Conservation (phyloP, 352 stramenopile genomes). For the Phytopythium boreale region DNA sequence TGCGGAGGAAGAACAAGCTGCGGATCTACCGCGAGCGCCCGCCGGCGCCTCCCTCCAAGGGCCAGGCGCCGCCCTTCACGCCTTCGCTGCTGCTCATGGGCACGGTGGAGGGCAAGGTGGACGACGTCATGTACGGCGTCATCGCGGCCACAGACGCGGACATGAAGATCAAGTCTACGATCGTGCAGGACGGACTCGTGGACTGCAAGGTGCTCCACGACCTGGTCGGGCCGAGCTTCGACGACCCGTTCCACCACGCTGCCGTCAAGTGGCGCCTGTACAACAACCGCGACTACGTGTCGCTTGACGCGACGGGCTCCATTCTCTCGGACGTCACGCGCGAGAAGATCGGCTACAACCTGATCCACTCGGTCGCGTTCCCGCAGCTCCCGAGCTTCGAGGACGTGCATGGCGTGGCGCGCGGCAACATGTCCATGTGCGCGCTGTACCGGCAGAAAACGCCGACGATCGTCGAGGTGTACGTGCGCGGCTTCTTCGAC, state of each 20-base stretch:
- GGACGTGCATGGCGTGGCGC: slow-evolving; percentile 17
- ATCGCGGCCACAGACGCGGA: slow-evolving; percentile 24
- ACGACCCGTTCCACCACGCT: slow-evolving; percentile 33
- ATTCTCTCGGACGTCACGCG: slow-evolving; percentile 13
- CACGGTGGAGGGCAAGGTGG: slow-evolving; percentile 23
- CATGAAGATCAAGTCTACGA: slow-evolving; percentile 29
- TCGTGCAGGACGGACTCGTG: slow-evolving; percentile 25
- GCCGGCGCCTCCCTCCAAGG: slow-evolving; percentile 1
- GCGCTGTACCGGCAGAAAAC: slow-evolving; percentile 31
- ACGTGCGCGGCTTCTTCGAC: slow-evolving; percentile 32
- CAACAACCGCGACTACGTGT: slow-evolving; percentile 33
- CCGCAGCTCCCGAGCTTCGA: slow-evolving; percentile 26
- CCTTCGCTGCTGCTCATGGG: slow-evolving; percentile 28
- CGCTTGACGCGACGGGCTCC: slow-evolving; percentile 27
- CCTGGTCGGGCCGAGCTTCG: slow-evolving; percentile 17
- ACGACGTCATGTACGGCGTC: slow-evolving; percentile 36
- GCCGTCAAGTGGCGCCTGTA: slow-evolving; percentile 33
- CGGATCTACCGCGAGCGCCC: slow-evolving; percentile 29
- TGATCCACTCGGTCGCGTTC: slow-evolving; percentile 32
- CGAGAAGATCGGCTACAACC: slow-evolving; percentile 30
- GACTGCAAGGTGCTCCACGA: slow-evolving; percentile 31
- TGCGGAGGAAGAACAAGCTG: slow-evolving; percentile 20
- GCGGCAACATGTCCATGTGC: slow-evolving; percentile 37
- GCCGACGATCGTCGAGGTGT: slow-evolving; percentile 26
- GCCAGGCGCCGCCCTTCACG: slow-evolving; percentile 11